Evolutionary conservation across 768 basidiomycete species (phyloP).

Genomic region (Lactarius sanguifluus): DNA sequence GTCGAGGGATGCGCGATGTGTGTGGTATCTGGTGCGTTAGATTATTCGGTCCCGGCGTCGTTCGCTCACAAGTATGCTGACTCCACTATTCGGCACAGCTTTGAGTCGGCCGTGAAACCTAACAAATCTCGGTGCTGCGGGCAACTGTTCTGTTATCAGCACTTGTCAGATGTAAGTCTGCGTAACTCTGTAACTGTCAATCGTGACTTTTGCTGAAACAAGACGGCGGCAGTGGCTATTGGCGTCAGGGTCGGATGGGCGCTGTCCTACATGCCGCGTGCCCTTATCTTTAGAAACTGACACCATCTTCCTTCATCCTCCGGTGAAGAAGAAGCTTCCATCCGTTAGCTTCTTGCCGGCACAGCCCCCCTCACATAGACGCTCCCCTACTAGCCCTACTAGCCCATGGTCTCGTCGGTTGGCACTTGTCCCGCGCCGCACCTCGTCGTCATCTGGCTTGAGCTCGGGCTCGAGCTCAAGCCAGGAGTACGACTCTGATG

Average conservation of each 20-base stretch:
- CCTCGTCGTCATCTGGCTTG: constrained; percentile 5
- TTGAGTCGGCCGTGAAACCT: constrained; percentile 29
- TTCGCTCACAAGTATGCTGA: constrained; percentile 1
- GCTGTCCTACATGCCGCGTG: constrained; percentile 30
- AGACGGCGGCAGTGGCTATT: constrained; percentile 23
- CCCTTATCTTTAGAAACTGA: constrained; percentile 27
- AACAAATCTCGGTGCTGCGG: constrained; percentile 30
- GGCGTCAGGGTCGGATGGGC: constrained; percentile 26
- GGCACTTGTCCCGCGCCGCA: constrained; percentile 2
- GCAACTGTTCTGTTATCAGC: constrained; percentile 30
- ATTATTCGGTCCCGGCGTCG: constrained; percentile 7
- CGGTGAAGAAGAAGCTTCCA: constrained; percentile 11
- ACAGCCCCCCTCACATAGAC: constrained; percentile 9
- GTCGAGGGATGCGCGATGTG: constrained; percentile 25
- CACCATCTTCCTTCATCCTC: constrained; percentile 28
- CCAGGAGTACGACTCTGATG: constrained; percentile 21
- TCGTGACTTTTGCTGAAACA: background rate
- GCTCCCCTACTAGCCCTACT: background rate
- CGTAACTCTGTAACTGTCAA: background rate
- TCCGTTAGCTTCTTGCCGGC: constrained; percentile 11
- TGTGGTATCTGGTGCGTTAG: constrained; percentile 30
- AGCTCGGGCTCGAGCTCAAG: constrained; percentile 24
- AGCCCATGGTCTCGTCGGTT: constrained; percentile 16
- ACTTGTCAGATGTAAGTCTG: constrained; percentile 29
- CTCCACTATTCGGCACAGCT: constrained; percentile 25